Evolutionary conservation across 2,329 filamentous ascomycete species (phyloP), one percentile per base, ranked within the genome.

Genomic region (Ophiocordyceps camponoti-leonardi): DNA sequence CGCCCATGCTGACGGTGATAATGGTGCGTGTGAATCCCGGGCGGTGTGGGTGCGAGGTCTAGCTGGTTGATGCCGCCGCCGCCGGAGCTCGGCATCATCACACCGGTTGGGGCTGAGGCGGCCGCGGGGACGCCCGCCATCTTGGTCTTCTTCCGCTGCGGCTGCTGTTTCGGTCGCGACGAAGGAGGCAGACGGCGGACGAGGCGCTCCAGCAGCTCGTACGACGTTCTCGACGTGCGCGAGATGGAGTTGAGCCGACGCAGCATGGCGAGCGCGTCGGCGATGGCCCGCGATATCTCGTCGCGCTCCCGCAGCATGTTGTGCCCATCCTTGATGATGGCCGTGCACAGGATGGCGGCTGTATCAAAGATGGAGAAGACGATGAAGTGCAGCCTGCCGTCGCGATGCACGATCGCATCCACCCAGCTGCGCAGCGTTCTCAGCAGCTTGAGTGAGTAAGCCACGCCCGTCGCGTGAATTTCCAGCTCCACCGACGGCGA

Each of bases 351-450:
- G 30, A 69, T 60, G 1, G 69, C 66, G 0, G 68, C 64, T 0
- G 69, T 71, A 46, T 74, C 69, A 45, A 74, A 73, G 23, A 72
- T 62, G 4, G 65, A 60, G 45, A 73, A 75, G 0, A 69, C 66
- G 16, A 70, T 67, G 44, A 72, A 64, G 47, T 73, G 68, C 37
- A 72, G 68, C 20, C 70, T 67, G 3, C 67, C 65, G 30, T 71
- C 67, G 30, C 66, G 59, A 0, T 66, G 65, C 10, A 62, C 63
- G 30, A 66, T 61, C 19, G 65, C 60, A 6, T 69, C 59, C 39
- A 68, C 67, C 44, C 72, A 63, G 22, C 54, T 50, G 2, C 58
- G 61, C 10, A 66, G 60, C 1, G 63, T 61, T 4, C 57, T 53
- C 28, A 73, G 55, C 8, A 71, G 51, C 16, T 61, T 65, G 2